Base-by-base conservation (phyloP, 2,329 filamentous ascomycete genomes). In the Curvularia spicifera region DNA sequence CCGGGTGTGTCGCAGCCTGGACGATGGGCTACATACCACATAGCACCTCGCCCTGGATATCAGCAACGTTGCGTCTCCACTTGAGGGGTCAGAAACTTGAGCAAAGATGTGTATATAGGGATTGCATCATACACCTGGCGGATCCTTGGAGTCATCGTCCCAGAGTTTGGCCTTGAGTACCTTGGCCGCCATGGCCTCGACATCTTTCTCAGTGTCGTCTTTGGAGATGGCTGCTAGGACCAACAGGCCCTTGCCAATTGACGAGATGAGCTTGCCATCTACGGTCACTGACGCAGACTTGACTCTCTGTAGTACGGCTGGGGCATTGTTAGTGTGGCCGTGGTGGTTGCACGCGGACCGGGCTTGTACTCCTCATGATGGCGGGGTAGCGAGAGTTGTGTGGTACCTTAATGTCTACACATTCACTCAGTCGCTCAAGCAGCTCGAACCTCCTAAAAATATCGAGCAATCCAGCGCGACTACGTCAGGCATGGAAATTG, bases 281-380 rank as follows among this genome's bases (percentile, higher is more conserved):
- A 99, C 94, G 1, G 93, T 95, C 69, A 99, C 95, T 7, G 94
- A 97, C 60, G 94, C 94, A 43, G 93, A 98, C 60, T 97, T 87
- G 51, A 99, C 95, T 65, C 95, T 87, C 79, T 99, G 95, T 52
- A 98, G 81, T 59, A 99, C 91, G 53, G 93, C 95, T 97, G 52
- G 49, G 52, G n/a, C 52, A 59, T 58, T 52, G 59, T 68, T 50
- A 60, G 66, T 76, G 57, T 54, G 58, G 60, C 35, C 28, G 43
- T 51, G 31, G 28, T 33, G 20, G 20, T 22, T 42, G 54, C 53
- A 50, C 20, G 22, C 45, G 28, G 53, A 57, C 60, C 49, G 54
- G 62, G 51, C 37, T 22, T 18, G 60, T 62, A 68, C 64, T 68
- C 57, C 66, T 67, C 66, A 67, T 68, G 53, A 37, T 67, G 60